Evolutionary conservation across 441 rosid species (phyloP), one percentile per base, ranked within the genome.

Genomic region (Brassica balearica): DNA sequence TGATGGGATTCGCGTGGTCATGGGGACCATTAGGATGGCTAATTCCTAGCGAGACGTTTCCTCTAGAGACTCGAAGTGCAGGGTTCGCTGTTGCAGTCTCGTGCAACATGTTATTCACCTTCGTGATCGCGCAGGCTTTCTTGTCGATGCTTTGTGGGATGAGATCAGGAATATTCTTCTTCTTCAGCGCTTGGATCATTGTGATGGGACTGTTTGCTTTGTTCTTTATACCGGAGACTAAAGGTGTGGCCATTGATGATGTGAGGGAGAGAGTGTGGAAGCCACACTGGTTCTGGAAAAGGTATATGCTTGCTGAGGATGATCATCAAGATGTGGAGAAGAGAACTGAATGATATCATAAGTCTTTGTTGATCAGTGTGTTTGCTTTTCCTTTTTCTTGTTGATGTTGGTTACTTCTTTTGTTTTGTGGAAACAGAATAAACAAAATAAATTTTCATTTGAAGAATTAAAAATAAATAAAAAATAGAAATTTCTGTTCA

Each of bases 11-110:
- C 23, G 94, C 95, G 0, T 89, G 95, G 95, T 89, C 94, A 19
- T 91, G 94, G 90, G 91, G 94, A 11, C 93, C 92, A 8, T 81
- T 91, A 0, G 96, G 91, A 3, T 91, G 96, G 92, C 38, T 91
- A 36, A 91, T 89, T 14, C 93, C 91, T 0, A 91, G 90, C 12
- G 92, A 89, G 68, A 88, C 87, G 0, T 89, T 89, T 77, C 93
- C 90, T 63, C 73, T 87, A 2, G 90, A 89, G 77, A 90, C 90
- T 1, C 83, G 97, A 55, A 81, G 92, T 1, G 86, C 91, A 0
- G 95, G 95, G 0, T 86, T 77, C 25, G 88, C 90, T 0, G 78
- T 86, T 6, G 62, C 62, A 19, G 62, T 58, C 62, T 58, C 62
- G 3, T 58, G 62, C 27, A 58, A 58, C 62, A 58, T 58, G 62